phyloP scores from a whole-genome alignment of 768 basidiomycete genomes.

The Podaxis sp. region DNA sequence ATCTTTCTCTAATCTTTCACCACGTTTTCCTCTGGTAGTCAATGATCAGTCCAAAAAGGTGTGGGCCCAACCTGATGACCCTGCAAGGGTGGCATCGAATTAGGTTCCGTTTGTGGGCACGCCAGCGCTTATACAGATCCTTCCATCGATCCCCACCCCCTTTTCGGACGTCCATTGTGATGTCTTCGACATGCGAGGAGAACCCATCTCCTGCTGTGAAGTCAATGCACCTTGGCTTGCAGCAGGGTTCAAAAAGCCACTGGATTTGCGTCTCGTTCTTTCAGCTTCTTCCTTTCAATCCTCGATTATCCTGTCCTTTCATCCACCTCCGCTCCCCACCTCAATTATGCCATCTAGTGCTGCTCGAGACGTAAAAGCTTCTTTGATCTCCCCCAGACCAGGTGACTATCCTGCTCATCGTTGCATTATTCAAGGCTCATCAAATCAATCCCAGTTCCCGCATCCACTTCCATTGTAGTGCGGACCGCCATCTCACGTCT shows the following conservation, averaged over 20 bases:
- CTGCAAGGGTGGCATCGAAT: not conserved
- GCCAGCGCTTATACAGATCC: not conserved
- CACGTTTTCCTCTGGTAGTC: not conserved
- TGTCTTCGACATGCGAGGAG: not conserved
- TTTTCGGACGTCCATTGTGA: constrained; percentile 6
- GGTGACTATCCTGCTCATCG: not conserved
- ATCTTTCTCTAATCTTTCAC: not conserved
- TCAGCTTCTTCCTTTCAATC: not conserved
- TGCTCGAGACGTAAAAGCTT: not conserved
- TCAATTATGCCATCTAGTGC: not conserved
- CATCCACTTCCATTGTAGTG: not conserved
- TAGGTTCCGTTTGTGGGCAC: constrained; percentile 10
- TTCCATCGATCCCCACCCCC: not conserved
- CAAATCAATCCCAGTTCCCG: not conserved
- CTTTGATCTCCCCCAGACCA: not conserved
- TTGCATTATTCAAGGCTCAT: not conserved
- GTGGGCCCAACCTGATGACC: constrained; percentile 12
- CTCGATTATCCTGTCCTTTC: not conserved
- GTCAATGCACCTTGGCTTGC: not conserved
- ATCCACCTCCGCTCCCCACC: not conserved
- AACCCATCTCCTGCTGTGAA: not conserved
- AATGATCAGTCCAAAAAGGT: not conserved
- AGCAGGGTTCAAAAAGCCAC: constrained; percentile 7
- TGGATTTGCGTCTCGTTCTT: not conserved
- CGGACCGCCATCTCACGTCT: not conserved